Percentiles rank a stretch among this genome's conserved stretches.
Conservation (phyloP, 306 rosid species). For the Ceratonia siliqua region DNA sequence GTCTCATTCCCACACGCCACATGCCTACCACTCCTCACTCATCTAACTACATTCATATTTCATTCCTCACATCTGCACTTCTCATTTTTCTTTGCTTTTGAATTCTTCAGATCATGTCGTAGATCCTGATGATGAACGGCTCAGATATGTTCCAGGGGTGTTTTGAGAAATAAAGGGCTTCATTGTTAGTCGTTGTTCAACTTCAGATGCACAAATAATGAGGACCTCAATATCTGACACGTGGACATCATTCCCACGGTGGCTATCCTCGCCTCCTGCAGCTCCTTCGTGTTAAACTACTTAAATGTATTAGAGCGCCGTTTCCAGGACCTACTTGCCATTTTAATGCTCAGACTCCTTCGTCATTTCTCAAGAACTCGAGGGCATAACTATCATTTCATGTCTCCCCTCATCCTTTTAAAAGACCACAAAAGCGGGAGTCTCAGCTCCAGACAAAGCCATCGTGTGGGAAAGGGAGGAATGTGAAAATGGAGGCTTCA, state of each 20-base stretch:
- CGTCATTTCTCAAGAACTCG: not conserved
- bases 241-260: constrained; percentile 54
- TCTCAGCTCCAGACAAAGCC: constrained; percentile 40
- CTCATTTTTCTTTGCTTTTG: not conserved
- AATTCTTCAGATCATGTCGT: too few species aligned
- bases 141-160: not conserved
- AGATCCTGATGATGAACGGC: not conserved
- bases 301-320: not conserved
- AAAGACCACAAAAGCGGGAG: constrained; percentile 77
- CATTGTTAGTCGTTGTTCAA: constrained; percentile 35
- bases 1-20: not conserved
- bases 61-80: too few species aligned
- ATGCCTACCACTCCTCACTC: not conserved
- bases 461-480: constrained; percentile 3
- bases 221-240: constrained; percentile 45
- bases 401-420: constrained; percentile 38
- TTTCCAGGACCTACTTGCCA: not conserved
- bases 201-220: constrained; percentile 35
- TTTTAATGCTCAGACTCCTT: not conserved
- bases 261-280: not conserved
- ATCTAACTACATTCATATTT: too few species aligned
- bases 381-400: constrained; percentile 22
- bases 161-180: constrained; percentile 7
- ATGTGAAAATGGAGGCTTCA: constrained; percentile 26
- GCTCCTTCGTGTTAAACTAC: not conserved